Percentiles rank a stretch among this genome's conserved stretches.
Conservation (phyloP, 2,329 filamentous ascomycete species). For the Aspergillus proliferans region DNA sequence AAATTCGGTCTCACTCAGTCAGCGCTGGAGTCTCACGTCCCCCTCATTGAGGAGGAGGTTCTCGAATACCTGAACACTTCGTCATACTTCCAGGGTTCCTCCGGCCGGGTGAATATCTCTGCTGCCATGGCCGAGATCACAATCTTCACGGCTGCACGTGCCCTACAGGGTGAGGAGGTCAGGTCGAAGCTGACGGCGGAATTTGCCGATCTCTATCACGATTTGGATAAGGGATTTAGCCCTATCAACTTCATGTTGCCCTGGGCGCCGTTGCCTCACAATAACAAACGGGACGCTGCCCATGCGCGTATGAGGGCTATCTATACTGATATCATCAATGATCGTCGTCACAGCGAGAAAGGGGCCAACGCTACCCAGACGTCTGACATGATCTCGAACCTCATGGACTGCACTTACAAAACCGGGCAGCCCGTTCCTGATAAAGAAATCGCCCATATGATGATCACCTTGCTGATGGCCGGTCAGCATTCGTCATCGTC, state of each 20-base stretch:
- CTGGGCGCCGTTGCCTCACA: constrained; percentile 84
- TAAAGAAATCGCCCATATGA: constrained; percentile 81
- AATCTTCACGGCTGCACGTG: constrained; percentile 81
- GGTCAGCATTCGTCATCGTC: constrained; percentile 85
- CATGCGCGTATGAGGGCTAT: constrained; percentile 73
- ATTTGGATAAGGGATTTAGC: constrained; percentile 83
- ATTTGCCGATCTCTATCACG: constrained; percentile 77
- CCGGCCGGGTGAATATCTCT: constrained; percentile 65
- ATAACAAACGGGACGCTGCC: constrained; percentile 71
- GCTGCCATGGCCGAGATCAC: constrained; percentile 78
- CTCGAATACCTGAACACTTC: constrained; percentile 64
- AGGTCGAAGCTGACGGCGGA: constrained; percentile 72
- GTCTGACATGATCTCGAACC: constrained; percentile 77
- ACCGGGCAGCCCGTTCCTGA: constrained; percentile 73
- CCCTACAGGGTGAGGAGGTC: constrained; percentile 77
- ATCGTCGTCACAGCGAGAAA: constrained; percentile 54
- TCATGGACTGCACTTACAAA: constrained; percentile 83
- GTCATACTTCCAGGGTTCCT: constrained; percentile 60
- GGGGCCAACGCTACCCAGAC: constrained; percentile 39
- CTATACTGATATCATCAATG: constrained; percentile 75
- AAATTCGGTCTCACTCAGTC: constrained; percentile 59
- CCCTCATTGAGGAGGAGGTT: constrained; percentile 70
- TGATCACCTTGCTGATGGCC: constrained; percentile 90
- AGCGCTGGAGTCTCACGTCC: constrained; percentile 65
- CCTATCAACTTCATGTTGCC: constrained; percentile 86